phyloP scores from a whole-genome alignment of 1,284 basidiomycete genomes.

The Baeospora myosura region DNA sequence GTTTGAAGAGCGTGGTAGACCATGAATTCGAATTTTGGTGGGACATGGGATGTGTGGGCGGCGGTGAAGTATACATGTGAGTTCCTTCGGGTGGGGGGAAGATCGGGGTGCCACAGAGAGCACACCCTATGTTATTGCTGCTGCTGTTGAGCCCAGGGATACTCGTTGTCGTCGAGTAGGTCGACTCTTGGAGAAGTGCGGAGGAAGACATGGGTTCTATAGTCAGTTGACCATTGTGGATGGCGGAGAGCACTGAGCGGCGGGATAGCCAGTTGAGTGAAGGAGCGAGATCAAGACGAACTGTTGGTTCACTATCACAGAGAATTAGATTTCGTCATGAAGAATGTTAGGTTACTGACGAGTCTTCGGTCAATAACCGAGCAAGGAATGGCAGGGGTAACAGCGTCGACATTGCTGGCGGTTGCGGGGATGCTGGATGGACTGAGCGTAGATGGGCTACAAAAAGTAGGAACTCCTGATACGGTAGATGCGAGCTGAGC shows the following conservation, averaged over 20 bases:
- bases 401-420: conserved; percentile 64
- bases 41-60: conserved; percentile 16
- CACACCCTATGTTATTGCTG: conserved; percentile 43
- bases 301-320: conserved; percentile 72
- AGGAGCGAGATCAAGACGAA: conserved; percentile 90
- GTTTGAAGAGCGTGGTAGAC: conserved; percentile 51
- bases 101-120: conserved; percentile 69
- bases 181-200: conserved; percentile 45
- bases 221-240: conserved; percentile 81
- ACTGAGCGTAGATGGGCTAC: conserved; percentile 74
- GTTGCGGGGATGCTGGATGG: conserved; percentile 48
- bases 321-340: conserved; percentile 9
- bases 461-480: conserved; percentile 82
- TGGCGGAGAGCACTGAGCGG: conserved; percentile 78
- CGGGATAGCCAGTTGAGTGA: conserved; percentile 91
- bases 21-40: conserved; percentile 33
- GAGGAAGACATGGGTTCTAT: conserved; percentile 77
- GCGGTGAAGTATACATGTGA: conserved; percentile 18
- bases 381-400: conserved; percentile 80
- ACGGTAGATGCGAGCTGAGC: conserved; percentile 68
- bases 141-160: conserved; percentile 35
- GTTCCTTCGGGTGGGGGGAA: conserved; percentile 27
- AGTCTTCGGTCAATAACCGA: conserved; percentile 80
- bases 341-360: conserved; percentile 43
- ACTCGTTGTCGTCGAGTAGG: conserved; percentile 28